Conservation (phyloP, 164 flowering plant genomes). For the Annona cherimola region DNA sequence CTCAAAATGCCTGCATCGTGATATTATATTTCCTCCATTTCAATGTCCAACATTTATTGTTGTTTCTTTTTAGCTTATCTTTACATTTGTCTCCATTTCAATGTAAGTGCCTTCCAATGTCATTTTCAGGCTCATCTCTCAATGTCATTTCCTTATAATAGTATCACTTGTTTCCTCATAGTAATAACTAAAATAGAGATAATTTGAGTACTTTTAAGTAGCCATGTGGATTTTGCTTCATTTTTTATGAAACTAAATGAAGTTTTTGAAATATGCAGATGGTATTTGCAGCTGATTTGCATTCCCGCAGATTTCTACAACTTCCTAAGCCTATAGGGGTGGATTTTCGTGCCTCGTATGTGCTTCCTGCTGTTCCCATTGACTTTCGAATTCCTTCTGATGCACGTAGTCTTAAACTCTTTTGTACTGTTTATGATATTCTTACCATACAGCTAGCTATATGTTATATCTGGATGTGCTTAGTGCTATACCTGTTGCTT, state of each 20-base stretch:
- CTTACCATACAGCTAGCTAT: not conserved
- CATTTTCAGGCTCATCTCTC: too few species aligned
- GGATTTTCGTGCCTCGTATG: conserved; percentile 99
- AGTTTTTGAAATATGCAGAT: conserved; percentile 42
- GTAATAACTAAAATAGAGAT: not conserved
- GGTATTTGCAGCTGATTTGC: conserved; percentile 86
- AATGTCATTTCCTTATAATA: too few species aligned
- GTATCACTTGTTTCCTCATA: not conserved
- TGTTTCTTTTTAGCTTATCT: not conserved
- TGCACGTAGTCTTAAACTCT: not conserved
- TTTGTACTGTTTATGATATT: not conserved
- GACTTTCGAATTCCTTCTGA: not conserved
- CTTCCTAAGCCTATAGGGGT: conserved; percentile 94
- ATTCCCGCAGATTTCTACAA: conserved; percentile 73
- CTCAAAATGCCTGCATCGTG: not conserved
- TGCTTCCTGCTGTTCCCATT: conserved; percentile 11
- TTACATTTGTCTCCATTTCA: conserved; percentile 1
- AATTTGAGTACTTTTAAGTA: not conserved
- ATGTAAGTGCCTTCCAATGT: not conserved
- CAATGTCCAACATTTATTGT: not conserved
- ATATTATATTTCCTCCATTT: not conserved
- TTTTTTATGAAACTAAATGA: not conserved
- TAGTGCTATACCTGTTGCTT: not conserved
- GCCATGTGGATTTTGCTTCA: not conserved
- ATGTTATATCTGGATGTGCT: not conserved